Evolutionary conservation across 2,329 filamentous ascomycete genomes (phyloP).

Genomic region (Ophioceras dolichostomum): DNA sequence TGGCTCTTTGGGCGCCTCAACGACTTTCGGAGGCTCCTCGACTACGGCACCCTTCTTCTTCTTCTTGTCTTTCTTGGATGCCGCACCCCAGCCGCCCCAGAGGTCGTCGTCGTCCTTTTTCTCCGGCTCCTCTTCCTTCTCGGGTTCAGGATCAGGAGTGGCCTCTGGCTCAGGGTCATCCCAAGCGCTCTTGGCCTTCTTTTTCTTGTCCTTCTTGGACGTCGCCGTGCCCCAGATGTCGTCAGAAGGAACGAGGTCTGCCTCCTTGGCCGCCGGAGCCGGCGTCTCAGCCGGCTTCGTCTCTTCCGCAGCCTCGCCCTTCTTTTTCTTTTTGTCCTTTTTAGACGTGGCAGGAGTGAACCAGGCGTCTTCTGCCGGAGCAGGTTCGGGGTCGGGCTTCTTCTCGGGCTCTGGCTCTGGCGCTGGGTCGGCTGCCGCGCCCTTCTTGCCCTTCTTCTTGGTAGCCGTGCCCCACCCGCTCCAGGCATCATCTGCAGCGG

Average conservation of each 20-base stretch:
- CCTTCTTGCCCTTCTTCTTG: slow-evolving; percentile 28
- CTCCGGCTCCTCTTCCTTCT: slow-evolving; percentile 20
- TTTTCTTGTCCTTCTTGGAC: slow-evolving; percentile 29
- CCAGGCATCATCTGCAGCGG: slow-evolving; percentile 15
- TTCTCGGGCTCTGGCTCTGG: slow-evolving; percentile 14
- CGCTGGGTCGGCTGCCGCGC: slow-evolving; percentile 11
- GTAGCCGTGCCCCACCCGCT: slow-evolving; percentile 22
- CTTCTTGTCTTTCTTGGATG: slow-evolving; percentile 12
- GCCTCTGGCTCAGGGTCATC: slow-evolving; percentile 9
- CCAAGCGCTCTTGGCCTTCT: slow-evolving; percentile 18
- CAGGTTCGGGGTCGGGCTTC: slow-evolving; percentile 9
- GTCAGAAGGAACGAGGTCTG: slow-evolving; percentile 15
- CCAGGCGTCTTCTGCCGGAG: slow-evolving; percentile 7
- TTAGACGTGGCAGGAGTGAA: slow-evolving; percentile 11
- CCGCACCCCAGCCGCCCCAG: slow-evolving; percentile 13
- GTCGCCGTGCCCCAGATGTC: slow-evolving; percentile 17
- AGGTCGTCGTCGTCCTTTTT: slow-evolving; percentile 16
- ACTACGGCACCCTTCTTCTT: slow-evolving; percentile 2
- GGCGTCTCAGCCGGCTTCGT: slow-evolving; percentile 6
- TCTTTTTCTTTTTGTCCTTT: slow-evolving; percentile 24
- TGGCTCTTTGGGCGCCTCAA: slow-evolving; percentile 5
- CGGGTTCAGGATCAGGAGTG: slow-evolving; percentile 16
- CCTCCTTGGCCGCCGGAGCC: slow-evolving; percentile 9
- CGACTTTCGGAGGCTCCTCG: too few species aligned
- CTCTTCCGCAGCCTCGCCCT: slow-evolving; percentile 15